phyloP scores from a whole-genome alignment of 371 early-diverging fungal species.

The Choanephora cucurbitarum region DNA sequence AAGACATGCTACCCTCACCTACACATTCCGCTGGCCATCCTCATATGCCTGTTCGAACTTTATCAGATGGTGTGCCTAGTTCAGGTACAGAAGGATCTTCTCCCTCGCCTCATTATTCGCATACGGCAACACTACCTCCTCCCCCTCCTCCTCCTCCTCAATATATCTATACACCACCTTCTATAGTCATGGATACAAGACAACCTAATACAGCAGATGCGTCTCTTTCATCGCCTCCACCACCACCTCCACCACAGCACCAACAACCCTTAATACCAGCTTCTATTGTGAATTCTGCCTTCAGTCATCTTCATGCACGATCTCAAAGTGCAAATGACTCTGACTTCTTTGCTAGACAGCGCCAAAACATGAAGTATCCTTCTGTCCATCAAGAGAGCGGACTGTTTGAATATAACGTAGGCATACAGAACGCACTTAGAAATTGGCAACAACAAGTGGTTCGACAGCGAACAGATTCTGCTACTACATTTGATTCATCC shows the following conservation, averaged over 20 bases:
- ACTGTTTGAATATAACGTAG: slow-evolving; percentile 15
- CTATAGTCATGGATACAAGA: slow-evolving; percentile 11
- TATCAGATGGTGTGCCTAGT: not conserved
- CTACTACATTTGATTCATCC: slow-evolving; percentile 19
- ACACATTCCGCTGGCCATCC: not conserved
- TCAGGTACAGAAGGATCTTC: too few species aligned
- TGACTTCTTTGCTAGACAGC: slow-evolving; percentile 15
- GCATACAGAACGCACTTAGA: slow-evolving; percentile 17
- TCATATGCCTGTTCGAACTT: not conserved
- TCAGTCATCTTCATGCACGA: slow-evolving; percentile 18
- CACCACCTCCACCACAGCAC: slow-evolving; percentile 3
- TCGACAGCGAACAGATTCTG: slow-evolving; percentile 23
- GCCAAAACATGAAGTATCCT: slow-evolving; percentile 8
- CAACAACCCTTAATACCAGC: slow-evolving; percentile 6
- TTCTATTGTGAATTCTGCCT: slow-evolving; percentile 4
- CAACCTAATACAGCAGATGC: not conserved
- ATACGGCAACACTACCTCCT: slow-evolving; percentile 16
- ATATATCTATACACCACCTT: slow-evolving; percentile 20
- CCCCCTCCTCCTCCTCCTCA: slow-evolving; percentile 10
- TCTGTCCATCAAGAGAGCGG: slow-evolving; percentile 1
- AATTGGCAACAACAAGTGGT: slow-evolving; percentile 23
- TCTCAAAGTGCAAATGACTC: slow-evolving; percentile 30
- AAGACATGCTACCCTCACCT: slow-evolving; percentile 3
- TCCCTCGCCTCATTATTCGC: slow-evolving; percentile 1
- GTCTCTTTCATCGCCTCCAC: too few species aligned